Evolutionary conservation across 768 basidiomycete genomes (phyloP).

Genomic region (Leccinum broughii): DNA sequence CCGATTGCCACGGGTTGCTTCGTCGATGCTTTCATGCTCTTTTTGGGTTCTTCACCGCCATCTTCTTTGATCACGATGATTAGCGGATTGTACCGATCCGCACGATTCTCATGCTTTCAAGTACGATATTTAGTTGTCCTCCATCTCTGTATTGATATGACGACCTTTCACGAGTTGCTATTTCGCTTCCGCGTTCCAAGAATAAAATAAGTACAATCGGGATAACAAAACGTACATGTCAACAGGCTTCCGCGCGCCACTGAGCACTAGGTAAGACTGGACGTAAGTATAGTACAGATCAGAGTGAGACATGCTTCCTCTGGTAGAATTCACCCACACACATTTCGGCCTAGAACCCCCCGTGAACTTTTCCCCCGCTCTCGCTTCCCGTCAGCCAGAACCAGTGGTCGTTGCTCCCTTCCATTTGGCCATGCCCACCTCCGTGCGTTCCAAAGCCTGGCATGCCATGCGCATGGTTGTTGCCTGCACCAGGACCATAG

Average conservation of each 20-base stretch:
- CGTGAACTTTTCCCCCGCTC: slow-evolving; percentile 7
- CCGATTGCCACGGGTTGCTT: background rate
- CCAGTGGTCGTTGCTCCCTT: slow-evolving; percentile 23
- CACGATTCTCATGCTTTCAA: background rate
- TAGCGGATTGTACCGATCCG: background rate
- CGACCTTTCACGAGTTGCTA: background rate
- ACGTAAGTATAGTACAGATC: background rate
- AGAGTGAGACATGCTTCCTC: background rate
- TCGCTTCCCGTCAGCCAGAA: slow-evolving; percentile 22
- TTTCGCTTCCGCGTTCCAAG: background rate
- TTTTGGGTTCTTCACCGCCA: background rate
- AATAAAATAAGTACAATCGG: background rate
- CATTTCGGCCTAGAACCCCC: slow-evolving; percentile 1
- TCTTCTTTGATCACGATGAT: background rate
- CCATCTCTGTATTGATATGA: background rate
- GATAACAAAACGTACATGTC: background rate
- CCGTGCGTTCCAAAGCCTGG: slow-evolving; percentile 19
- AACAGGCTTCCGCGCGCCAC: background rate
- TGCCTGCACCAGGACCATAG: slow-evolving; percentile 15
- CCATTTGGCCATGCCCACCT: slow-evolving; percentile 21
- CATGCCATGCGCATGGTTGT: slow-evolving; percentile 14
- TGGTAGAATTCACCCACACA: no score
- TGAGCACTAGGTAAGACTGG: background rate
- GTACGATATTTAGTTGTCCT: background rate
- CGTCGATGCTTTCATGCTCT: background rate